These are phyloP conservation scores for Coelastrella sp. DNA, from an alignment of 139 green algal species.

Conservation along the genomic window DNA sequence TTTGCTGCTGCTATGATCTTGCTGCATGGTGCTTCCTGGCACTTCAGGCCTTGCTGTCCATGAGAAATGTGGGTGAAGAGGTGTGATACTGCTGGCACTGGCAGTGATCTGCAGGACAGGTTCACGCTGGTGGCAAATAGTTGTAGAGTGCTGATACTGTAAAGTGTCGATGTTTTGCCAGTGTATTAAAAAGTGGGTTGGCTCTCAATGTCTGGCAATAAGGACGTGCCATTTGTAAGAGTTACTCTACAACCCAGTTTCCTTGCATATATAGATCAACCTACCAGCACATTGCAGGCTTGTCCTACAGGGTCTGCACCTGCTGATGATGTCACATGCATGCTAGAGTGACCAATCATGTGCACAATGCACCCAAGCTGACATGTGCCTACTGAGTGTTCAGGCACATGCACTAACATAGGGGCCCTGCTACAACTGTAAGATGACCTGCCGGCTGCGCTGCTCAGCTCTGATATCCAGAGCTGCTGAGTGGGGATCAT, in stretches of 20 bases:
- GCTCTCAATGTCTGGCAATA: too few relatives aligned
- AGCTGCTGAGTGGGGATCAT: conserved; percentile 29
- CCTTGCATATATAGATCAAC: not conserved
- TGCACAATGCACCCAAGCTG: conserved; percentile 2
- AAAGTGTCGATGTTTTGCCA: not conserved
- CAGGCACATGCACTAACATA: conserved; percentile 8
- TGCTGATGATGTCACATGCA: not conserved
- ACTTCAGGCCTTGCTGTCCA: conserved; percentile 7
- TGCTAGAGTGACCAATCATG: conserved; percentile 17
- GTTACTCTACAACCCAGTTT: not conserved
- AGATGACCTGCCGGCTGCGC: not conserved
- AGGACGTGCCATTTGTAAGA: too few relatives aligned
- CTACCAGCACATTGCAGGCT: conserved; percentile 6
- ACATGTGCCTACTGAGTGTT: not conserved
- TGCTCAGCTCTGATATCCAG: conserved; percentile 32
- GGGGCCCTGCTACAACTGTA: not conserved
- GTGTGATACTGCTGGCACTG: conserved; percentile 16
- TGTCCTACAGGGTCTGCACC: not conserved
- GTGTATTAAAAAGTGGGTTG: not conserved
- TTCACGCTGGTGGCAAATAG: not conserved
- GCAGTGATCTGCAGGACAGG: conserved; percentile 10
- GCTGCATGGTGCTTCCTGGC: too few relatives aligned
- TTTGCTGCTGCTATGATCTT: conserved; percentile 10
- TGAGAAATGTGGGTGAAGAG: not conserved
- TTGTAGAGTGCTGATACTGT: not conserved